A percentile compares a stretch with the other conserved stretches of the same genome.
These are phyloP conservation scores for Alopecurus myosuroides DNA, from an alignment of 176 grass and related monocot genomes.

Conservation along the genomic window DNA sequence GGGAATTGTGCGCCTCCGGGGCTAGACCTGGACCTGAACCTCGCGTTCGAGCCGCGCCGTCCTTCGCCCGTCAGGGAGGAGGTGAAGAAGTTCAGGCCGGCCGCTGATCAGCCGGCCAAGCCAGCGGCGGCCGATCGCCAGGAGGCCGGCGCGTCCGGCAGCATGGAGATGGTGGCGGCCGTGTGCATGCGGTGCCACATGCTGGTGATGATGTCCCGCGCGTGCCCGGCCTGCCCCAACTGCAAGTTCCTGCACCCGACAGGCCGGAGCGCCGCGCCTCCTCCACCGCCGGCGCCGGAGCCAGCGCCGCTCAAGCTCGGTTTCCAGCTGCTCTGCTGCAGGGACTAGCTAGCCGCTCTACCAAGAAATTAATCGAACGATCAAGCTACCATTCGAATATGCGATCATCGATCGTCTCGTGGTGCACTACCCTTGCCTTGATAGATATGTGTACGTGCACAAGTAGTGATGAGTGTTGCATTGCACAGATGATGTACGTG, in stretches of 20 bases:
- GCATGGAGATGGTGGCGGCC: conserved; percentile 76
- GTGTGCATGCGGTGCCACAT: conserved; percentile 91
- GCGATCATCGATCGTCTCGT: not conserved
- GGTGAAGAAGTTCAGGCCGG: not conserved
- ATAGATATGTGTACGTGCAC: too few relatives aligned
- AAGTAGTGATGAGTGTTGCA: not conserved
- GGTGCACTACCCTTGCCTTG: too few relatives aligned
- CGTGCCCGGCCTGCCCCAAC: conserved; percentile 77
- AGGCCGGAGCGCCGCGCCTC: not conserved
- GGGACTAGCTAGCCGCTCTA: conserved; percentile 32
- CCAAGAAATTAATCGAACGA: not conserved
- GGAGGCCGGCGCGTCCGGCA: not conserved
- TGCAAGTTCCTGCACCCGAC: conserved; percentile 84
- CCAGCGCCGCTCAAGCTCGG: conserved; percentile 49
- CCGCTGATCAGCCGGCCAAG: not conserved
- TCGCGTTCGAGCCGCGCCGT: conserved; percentile 48
- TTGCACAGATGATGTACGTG: not conserved
- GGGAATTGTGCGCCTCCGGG: conserved; percentile 14
- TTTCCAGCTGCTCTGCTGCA: conserved; percentile 65
- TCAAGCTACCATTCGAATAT: not conserved
- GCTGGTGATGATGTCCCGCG: conserved; percentile 82
- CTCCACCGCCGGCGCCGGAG: not conserved
- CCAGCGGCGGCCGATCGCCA: not conserved
- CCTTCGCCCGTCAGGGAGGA: not conserved
- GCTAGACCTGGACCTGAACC: conserved; percentile 82